A percentile compares a stretch with the other conserved stretches of the same genome.
Evolutionary conservation across 768 basidiomycete genomes (phyloP).

Genomic region (Hericium coralloides): DNA sequence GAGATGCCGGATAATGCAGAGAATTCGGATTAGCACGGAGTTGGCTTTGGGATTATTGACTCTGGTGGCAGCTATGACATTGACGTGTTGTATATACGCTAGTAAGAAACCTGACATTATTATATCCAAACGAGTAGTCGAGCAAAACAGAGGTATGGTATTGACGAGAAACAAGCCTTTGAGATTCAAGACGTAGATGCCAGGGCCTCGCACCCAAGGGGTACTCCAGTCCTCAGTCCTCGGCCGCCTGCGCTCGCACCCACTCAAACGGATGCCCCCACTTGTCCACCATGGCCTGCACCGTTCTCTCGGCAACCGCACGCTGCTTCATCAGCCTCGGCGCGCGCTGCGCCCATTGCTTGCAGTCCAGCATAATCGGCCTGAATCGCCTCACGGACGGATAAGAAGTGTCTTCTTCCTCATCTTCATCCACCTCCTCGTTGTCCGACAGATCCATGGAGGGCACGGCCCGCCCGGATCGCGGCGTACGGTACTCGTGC

Average conservation of each 20-base stretch:
- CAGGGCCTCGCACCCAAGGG: too few species aligned
- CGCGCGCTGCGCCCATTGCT: constrained; percentile 12
- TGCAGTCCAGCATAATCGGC: constrained; percentile 11
- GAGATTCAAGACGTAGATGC: too few species aligned
- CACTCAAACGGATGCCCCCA: constrained; percentile 10
- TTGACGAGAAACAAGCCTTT: too few species aligned
- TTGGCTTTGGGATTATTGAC: too few species aligned
- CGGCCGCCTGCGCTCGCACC: neutral
- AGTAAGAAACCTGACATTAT: too few species aligned
- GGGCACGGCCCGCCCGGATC: constrained; percentile 4
- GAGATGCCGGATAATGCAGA: too few species aligned
- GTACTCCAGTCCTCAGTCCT: too few species aligned
- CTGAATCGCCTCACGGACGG: constrained; percentile 11
- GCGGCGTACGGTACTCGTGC: constrained; percentile 11
- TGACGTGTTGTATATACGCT: too few species aligned
- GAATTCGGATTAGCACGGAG: too few species aligned
- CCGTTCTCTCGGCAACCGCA: constrained; percentile 6
- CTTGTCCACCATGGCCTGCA: constrained; percentile 1
- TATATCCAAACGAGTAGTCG: too few species aligned
- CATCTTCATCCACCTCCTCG: neutral
- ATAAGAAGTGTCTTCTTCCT: constrained; percentile 1
- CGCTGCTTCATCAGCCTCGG: constrained; percentile 7
- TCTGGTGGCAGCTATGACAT: too few species aligned
- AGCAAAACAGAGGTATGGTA: too few species aligned
- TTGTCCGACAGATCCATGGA: neutral